Base-by-base conservation (phyloP, 495 filamentous ascomycete species). In the Hypomontagnella monticulosa region DNA sequence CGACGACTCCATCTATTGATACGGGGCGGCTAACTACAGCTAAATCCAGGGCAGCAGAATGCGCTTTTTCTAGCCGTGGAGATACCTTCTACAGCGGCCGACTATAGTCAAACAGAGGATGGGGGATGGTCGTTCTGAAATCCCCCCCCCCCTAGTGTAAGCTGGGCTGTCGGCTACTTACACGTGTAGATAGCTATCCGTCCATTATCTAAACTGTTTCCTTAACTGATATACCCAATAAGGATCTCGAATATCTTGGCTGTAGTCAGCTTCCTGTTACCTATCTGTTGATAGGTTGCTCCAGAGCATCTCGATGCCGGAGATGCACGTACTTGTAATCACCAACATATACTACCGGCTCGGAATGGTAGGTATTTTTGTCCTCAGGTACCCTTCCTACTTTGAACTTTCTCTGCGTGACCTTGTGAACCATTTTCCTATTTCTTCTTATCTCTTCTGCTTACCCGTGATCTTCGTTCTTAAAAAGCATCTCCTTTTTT, bases 291-390 rank as follows among this genome's bases (percentile, higher is more conserved):
- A 54, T 62, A 54, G 20, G 34, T 54, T 30, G 20, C n/a, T 56
- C 27, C 38, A 32, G 42, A 55, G 32, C 47, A 50, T 23, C 43
- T 61, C 38, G 41, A 38, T 18, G 16, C 55, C 66, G 66, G 66
- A 69, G 66, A 69, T 69, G 66, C 59, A 57, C 16, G 32, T 56
- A 20, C 60, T 55, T 60, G 55, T 10, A 49, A 56, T 63, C 20
- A 48, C 23, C 23, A 27, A 27, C 23, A 27, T 2, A 6, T 27
- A 27, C 23, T 27, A 6, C 23, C n/a, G 36, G 8, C n/a, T 9
- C 1, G 18, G 4, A 30, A 15, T 9, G 1, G 4, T 37, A 15
- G 40, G 34, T 52, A 46, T 55, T 60, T 49, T 40, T 18, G 46
- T 42, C 32, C 33, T 20, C 43, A 38, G 33, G 0, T 23, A 12